Base-by-base conservation (phyloP, 108 stramenopile genomes). In the Nitzschia sp. region DNA sequence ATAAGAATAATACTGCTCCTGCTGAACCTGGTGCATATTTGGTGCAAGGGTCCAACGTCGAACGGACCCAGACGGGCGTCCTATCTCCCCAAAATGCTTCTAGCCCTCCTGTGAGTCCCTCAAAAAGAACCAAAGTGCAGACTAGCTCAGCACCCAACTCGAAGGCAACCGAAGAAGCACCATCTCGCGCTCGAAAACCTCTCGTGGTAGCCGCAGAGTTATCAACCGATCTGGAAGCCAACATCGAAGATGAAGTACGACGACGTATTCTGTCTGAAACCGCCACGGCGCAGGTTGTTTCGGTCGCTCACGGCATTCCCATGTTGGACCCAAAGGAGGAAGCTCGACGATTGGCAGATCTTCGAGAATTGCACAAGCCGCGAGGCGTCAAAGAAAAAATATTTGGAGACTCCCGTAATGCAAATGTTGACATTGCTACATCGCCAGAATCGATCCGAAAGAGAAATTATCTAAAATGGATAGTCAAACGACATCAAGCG, bases 401-500 rank as follows among this genome's bases (percentile, higher is more conserved):
- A 13, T 72, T 72, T 72, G 71, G 71, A 17, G 69, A 69, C 34
- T 17, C 25, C 45, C 54, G 54, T 0, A 58, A 69, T n/a, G 29
- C 28, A 5, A 23, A 30, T 19, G 32, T 63, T 33, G 71, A 72
- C 19, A 61, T 72, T 19, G 61, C 71, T 5, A 25, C 71, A 0
- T 53, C 71, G 2, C 59, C 59, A 16, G 71, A 72, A 38, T 56
- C 47, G 35, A 72, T 72, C 45, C 71, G 71, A 1, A 72, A 72
- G 32, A 29, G 71, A 29, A 59, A 72, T 44, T 60, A 45, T 23
- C 52, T 69, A 9, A 34, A 55, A 59, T 85, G 79, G 57, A 82
- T 71, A 8, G 80, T 88, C 15, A 78, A 83, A 53, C 82, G 85
- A 32, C 83, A 76, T 63, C 22, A 71, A 16, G 58, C 71, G 1